Conservation (phyloP, 192 early-diverging fungal species). For the Linderina pennispora region DNA sequence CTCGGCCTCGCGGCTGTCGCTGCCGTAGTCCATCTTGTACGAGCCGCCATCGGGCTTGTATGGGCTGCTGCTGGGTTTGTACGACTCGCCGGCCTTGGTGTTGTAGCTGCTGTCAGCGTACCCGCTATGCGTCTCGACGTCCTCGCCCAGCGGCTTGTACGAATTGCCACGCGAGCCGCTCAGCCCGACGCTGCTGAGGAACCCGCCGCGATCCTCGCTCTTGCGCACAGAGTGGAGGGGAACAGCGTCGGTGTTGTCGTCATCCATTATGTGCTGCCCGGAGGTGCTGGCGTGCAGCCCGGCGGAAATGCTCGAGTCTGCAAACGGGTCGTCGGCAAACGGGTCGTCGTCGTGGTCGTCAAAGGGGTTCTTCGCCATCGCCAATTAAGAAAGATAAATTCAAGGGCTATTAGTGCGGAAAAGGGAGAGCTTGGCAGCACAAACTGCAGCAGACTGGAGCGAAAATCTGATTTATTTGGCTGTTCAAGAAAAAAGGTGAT, state of each 20-base stretch:
- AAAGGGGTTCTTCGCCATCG: constrained; percentile 44
- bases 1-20: constrained; percentile 62
- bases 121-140: constrained; percentile 7
- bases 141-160: constrained; percentile 32
- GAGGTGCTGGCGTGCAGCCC: constrained; percentile 8
- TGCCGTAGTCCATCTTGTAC: no score
- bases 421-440: no score
- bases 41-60: constrained; percentile 9
- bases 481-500: constrained; percentile 2
- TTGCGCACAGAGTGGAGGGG: constrained; percentile 32
- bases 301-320: constrained; percentile 14
- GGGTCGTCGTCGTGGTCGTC: constrained; percentile 24
- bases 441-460: no score
- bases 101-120: constrained; percentile 8
- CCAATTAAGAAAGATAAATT: no score
- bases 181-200: constrained; percentile 21
- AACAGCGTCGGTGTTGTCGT: constrained; percentile 30
- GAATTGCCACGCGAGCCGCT: constrained; percentile 14
- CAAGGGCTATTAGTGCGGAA: no score
- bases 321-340: constrained; percentile 37
- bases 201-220: constrained; percentile 31
- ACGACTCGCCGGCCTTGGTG: constrained; percentile 2
- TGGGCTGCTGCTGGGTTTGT: constrained; percentile 4
- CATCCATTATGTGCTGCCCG: constrained; percentile 3
- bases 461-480: background rate